Evolutionary conservation across 2,329 filamentous ascomycete genomes (phyloP), one percentile per base, ranked within the genome.

Genomic region (Stachybotrys elegans): DNA sequence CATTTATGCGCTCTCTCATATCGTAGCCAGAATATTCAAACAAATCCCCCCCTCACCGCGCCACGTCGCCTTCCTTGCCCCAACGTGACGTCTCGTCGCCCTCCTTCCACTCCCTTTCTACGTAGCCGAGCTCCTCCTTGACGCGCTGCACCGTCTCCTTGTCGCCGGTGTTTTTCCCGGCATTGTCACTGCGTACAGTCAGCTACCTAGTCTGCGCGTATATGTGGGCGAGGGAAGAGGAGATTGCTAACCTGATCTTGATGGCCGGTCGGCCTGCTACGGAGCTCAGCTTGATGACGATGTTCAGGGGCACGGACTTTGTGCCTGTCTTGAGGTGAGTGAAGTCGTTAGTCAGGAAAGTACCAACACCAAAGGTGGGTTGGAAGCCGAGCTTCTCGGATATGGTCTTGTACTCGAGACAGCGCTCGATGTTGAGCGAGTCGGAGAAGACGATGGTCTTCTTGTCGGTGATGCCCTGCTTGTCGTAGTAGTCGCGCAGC

Each of bases 361-460:
- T 98, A 5, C 93, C 93, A 1, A 98, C 87, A 48, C 93, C 93
- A 68, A 98, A 98, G 0, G 86, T 87, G 12, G 92, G 86, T 48
- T 83, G 79, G 65, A 98, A 91, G 2, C 88, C 88, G 13, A 83
- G 79, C 31, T 81, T 78, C 52, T 96, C 89, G 0, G 91, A 85
- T 22, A 88, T 78, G 45, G 79, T 70, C 72, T 95, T 95, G 71
- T 97, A 98, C 63, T 94, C 81, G 40, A 97, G 73, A 60, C 92
- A 96, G 43, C 84, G 79, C 29, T 96, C 90, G 40, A 96, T 87
- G 60, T 97, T 88, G 46, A 98, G 71, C 5, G 91, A 94, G 65
- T 98, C 93, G 0, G 92, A 97, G 62, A 97, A 98, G 4, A 98
- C 92, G 48, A 98, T 85, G 0, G 79, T 82, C 73, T 97, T 97